Evolutionary conservation across 169 alveolate species (phyloP), one percentile per base, ranked within the genome.

Genomic region (Cryptosporidium canis): DNA sequence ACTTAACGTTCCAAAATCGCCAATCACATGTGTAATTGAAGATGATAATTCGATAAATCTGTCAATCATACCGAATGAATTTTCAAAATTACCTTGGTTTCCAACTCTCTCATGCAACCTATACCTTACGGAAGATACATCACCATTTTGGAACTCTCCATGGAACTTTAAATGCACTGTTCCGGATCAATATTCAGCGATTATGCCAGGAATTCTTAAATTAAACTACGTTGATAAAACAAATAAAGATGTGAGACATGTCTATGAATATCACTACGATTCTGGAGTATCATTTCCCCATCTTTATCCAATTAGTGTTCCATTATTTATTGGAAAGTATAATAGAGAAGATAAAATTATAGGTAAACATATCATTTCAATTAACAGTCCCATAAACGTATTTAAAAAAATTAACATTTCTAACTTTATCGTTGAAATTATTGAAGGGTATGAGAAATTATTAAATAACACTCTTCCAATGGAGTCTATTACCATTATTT

Each of bases 91-190:
- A 2, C 33, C 87, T 8, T 77, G 87, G 87, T 77, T 77, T 63
- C 87, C 87, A 77, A 77, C 87, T 39, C 87, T 77, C 8, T 43
- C 77, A 58, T 58, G 56, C 11, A 35, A 16, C 2, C 16, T 29
- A 16, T 77, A 77, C 61, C 72, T 77, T 58, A 41, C 77, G 41
- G 87, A 61, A 61, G 63, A 39, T 0, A 18, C 61, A n/a, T 77
- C 87, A 3, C 87, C 87, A 35, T 77, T 77, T 61, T 77, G 87
- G 87, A 77, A 77, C 58, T 58, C 64, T 21, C 29, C 56, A 7
- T 77, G 87, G 87, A 77, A 39, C 12, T 77, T 77, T 43, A 58
- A 24, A 37, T 77, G 87, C 45, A 61, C 45, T 21, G 87, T 77
- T 16, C 87, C 87, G n/a, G 64, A 58, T 35, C 39, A 35, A 5